phyloP scores from a whole-genome alignment of 495 filamentous ascomycete species.

The Penicillium pulvis region DNA sequence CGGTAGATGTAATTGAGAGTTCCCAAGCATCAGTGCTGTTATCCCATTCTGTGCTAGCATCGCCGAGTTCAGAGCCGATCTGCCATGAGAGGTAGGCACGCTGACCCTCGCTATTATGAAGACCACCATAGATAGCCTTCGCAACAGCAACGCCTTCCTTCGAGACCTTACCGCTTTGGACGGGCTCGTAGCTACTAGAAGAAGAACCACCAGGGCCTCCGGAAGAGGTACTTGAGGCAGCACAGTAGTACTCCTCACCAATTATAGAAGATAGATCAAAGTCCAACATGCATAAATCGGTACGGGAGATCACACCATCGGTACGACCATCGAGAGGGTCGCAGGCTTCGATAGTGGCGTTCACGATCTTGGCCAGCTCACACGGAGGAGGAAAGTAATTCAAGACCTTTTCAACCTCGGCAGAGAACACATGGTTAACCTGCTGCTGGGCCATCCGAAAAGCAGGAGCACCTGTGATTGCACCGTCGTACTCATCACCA shows the following conservation, averaged over 20 bases:
- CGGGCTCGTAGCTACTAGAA: slow-evolving; percentile 22
- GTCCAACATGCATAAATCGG: slow-evolving; percentile 52
- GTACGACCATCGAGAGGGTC: slow-evolving; percentile 53
- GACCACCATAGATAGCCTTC: background rate
- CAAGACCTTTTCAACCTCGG: slow-evolving; percentile 45
- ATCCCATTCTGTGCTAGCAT: slow-evolving; percentile 14
- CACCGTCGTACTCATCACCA: slow-evolving; percentile 52
- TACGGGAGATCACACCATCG: slow-evolving; percentile 54
- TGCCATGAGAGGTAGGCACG: background rate
- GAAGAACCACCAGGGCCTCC: slow-evolving; percentile 30
- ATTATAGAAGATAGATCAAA: slow-evolving; percentile 48
- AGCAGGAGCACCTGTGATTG: slow-evolving; percentile 52
- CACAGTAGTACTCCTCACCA: slow-evolving; percentile 52
- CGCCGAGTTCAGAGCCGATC: background rate
- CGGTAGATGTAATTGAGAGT: slow-evolving; percentile 24
- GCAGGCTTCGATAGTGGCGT: slow-evolving; percentile 52
- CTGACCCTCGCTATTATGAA: background rate
- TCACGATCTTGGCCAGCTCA: slow-evolving; percentile 52
- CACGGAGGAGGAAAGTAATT: slow-evolving; percentile 55
- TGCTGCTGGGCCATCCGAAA: slow-evolving; percentile 54
- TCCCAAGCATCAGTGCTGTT: slow-evolving; percentile 23
- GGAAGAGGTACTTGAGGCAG: slow-evolving; percentile 38
- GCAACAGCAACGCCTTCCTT: background rate
- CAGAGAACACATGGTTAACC: slow-evolving; percentile 49
- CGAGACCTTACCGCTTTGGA: background rate